phyloP scores from a whole-genome alignment of 2,329 filamentous ascomycete genomes.

The Aspergillus awamori region DNA sequence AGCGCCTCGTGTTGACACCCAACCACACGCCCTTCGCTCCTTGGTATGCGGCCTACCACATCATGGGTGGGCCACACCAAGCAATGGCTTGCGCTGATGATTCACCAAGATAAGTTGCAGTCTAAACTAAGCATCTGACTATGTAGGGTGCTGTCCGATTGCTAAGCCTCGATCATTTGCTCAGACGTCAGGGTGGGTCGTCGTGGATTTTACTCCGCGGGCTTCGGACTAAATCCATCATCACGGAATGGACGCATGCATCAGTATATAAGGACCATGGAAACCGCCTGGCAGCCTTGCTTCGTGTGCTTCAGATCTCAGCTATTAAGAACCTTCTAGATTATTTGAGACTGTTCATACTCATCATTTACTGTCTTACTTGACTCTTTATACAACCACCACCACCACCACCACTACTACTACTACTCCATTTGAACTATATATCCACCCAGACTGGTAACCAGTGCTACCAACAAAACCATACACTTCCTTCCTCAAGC shows the following conservation, averaged over 20 bases:
- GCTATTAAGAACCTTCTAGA: background rate
- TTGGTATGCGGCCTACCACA: constrained; percentile 1
- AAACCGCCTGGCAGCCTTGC: background rate
- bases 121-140: background rate
- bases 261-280: background rate
- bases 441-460: background rate
- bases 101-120: background rate
- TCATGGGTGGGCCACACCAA: background rate
- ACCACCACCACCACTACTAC: background rate
- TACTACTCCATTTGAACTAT: background rate
- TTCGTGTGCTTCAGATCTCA: background rate
- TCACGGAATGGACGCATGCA: background rate
- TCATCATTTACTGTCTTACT: background rate
- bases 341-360: too few species aligned
- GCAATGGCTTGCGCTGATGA: background rate
- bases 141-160: background rate
- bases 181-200: background rate
- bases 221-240: background rate
- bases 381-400: background rate
- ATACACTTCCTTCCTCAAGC: background rate
- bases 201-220: background rate
- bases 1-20: background rate
- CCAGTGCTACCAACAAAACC: background rate
- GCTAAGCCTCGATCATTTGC: background rate
- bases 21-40: constrained; percentile 1